Conservation (phyloP, 306 rosid genomes). For the Ochetophila trinervis region DNA sequence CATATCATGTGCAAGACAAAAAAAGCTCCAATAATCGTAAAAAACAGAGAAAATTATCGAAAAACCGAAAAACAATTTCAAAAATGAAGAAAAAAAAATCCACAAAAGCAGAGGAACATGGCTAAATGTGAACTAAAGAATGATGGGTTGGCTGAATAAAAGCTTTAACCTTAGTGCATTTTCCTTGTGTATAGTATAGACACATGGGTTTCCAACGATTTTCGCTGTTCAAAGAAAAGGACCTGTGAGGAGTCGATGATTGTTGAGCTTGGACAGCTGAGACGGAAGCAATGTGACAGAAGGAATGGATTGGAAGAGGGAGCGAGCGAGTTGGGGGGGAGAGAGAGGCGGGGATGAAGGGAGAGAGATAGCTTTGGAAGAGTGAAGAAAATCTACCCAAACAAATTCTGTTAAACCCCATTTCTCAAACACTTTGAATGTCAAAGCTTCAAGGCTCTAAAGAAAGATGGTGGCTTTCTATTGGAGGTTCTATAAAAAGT, state of each 20-base stretch:
- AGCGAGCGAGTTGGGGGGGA: conserved; percentile 16
- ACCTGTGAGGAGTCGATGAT: conserved; percentile 24
- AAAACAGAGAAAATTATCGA: not conserved
- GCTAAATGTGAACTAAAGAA: not conserved
- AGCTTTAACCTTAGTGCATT: conserved; percentile 64
- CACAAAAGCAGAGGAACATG: not conserved
- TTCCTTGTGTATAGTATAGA: conserved; percentile 81
- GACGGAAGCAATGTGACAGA: conserved; percentile 40
- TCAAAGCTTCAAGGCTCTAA: too few relatives aligned
- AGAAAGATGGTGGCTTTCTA: too few relatives aligned
- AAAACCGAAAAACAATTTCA: not conserved
- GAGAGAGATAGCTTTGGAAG: conserved; percentile 26
- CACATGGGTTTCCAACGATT: conserved; percentile 73
- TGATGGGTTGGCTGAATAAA: not conserved
- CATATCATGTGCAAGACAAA: conserved; percentile 29
- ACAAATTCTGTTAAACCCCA: conserved; percentile 42
- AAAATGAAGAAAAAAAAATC: not conserved
- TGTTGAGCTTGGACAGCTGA: conserved; percentile 39
- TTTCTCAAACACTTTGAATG: conserved; percentile 1
- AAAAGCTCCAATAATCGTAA: not conserved
- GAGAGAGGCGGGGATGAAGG: conserved; percentile 20
- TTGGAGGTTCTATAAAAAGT: too few relatives aligned
- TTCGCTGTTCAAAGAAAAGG: conserved; percentile 15
- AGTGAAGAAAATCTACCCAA: conserved; percentile 34
- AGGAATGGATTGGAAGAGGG: conserved; percentile 27